Percentiles rank a stretch among this genome's conserved stretches.
These are phyloP conservation scores for Schwanniomyces etchellsii DNA, from an alignment of 1,139 yeast genomes.

Conservation along the genomic window DNA sequence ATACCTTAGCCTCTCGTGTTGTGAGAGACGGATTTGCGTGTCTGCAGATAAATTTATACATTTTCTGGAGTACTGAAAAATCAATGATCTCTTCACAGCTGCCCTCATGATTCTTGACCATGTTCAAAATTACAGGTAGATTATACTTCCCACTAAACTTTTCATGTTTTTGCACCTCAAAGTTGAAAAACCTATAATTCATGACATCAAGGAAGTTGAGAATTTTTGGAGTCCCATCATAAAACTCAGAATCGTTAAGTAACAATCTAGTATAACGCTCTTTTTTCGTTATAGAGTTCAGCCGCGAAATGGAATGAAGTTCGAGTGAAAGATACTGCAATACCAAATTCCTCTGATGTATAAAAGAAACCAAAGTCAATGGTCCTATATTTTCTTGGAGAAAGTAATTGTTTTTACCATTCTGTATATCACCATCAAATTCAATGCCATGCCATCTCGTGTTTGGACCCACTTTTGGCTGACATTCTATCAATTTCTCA, in stretches of 20 bases:
- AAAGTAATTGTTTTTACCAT: slow-evolving; percentile 21
- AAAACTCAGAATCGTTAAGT: slow-evolving; percentile 41
- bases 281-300: slow-evolving; percentile 51
- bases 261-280: slow-evolving; percentile 49
- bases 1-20: slow-evolving; percentile 15
- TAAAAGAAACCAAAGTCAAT: slow-evolving; percentile 56
- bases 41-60: slow-evolving; percentile 20
- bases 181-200: slow-evolving; percentile 45
- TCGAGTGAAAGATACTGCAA: slow-evolving; percentile 71
- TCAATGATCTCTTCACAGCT: slow-evolving; percentile 10
- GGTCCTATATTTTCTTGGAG: slow-evolving; percentile 30
- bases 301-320: slow-evolving; percentile 51
- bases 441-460: slow-evolving; percentile 48
- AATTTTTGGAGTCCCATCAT: slow-evolving; percentile 55
- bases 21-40: slow-evolving; percentile 11
- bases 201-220: slow-evolving; percentile 66
- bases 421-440: slow-evolving; percentile 38
- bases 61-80: slow-evolving; percentile 17
- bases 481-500: slow-evolving; percentile 45
- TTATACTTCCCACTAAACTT: slow-evolving; percentile 33
- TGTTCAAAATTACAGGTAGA: slow-evolving; percentile 21
- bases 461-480: slow-evolving; percentile 45
- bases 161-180: slow-evolving; percentile 34
- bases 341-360: slow-evolving; percentile 55
- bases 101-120: slow-evolving; percentile 15